Evolutionary conservation across 805 yeast species (phyloP).

Genomic region (Cyberlindnera suaveolens): DNA sequence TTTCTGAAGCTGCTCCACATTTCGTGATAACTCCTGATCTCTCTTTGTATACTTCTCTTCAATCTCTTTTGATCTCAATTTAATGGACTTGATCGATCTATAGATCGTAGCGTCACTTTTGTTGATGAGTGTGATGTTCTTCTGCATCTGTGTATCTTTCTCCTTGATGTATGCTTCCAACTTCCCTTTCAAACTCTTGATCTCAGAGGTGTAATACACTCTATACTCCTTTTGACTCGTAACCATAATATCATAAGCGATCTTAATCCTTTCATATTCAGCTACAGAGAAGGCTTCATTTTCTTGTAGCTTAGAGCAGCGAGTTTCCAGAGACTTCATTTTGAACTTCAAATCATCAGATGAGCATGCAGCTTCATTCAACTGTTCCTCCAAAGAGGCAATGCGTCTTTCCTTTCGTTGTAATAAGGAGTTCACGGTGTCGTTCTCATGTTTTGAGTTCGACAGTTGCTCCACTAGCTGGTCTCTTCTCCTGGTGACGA

Average conservation of each 20-base stretch:
- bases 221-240: constrained; percentile 48
- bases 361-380: constrained; percentile 39
- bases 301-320: constrained; percentile 42
- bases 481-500: constrained; percentile 42
- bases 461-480: constrained; percentile 57
- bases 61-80: constrained; percentile 40
- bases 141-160: constrained; percentile 29
- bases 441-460: constrained; percentile 71
- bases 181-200: constrained; percentile 31
- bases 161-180: constrained; percentile 33
- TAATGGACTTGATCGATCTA: constrained; percentile 42
- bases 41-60: constrained; percentile 43
- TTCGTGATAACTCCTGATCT: constrained; percentile 37
- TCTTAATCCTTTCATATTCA: constrained; percentile 51
- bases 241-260: constrained; percentile 52
- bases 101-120: constrained; percentile 44
- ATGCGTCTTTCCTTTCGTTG: constrained; percentile 67
- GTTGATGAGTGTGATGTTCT: constrained; percentile 32
- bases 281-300: constrained; percentile 37
- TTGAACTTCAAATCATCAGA: constrained; percentile 45
- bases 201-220: constrained; percentile 38
- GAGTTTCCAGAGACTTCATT: constrained; percentile 42
- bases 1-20: constrained; percentile 37
- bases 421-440: constrained; percentile 61
- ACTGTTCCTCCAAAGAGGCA: constrained; percentile 55